Percentiles rank a stretch among this genome's conserved stretches.
phyloP scores from a whole-genome alignment of 2,329 filamentous ascomycete genomes.

The Pezicula radicicola region DNA sequence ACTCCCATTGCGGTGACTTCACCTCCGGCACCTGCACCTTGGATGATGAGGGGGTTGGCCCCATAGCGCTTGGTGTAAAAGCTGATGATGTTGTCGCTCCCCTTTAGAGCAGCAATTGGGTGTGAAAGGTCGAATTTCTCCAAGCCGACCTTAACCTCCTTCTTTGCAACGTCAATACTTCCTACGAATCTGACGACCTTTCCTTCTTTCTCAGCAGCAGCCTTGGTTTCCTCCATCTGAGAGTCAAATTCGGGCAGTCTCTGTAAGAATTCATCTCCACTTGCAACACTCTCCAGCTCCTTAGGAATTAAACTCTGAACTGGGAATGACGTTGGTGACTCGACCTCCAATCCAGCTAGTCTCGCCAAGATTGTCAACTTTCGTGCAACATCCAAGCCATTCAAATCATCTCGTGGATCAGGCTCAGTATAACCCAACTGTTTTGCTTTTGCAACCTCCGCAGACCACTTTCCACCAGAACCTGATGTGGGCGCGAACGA shows the following conservation, averaged over 20 bases:
- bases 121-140: constrained; percentile 86
- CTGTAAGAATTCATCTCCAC: constrained; percentile 82
- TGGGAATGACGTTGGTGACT: constrained; percentile 84
- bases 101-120: constrained; percentile 91
- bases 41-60: constrained; percentile 85
- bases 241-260: constrained; percentile 77
- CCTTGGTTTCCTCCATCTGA: constrained; percentile 87
- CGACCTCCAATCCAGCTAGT: constrained; percentile 75
- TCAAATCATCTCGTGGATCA: constrained; percentile 81
- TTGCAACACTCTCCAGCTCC: constrained; percentile 73
- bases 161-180: constrained; percentile 79
- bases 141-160: constrained; percentile 85
- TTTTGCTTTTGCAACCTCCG: constrained; percentile 89
- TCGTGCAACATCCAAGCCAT: constrained; percentile 86
- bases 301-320: constrained; percentile 91
- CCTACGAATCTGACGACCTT: constrained; percentile 95
- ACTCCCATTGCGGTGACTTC: constrained; percentile 98
- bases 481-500: constrained; percentile 83
- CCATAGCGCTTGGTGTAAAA: constrained; percentile 98
- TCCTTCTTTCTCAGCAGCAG: constrained; percentile 78
- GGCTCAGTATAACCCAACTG: constrained; percentile 89
- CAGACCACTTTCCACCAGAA: constrained; percentile 79
- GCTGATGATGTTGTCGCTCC: constrained; percentile 98
- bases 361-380: constrained; percentile 95
- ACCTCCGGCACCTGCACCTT: constrained; percentile 90